Percentiles rank a stretch among this genome's conserved stretches.
phyloP scores from a whole-genome alignment of 495 filamentous ascomycete species.

The Lophiotrema nucula region DNA sequence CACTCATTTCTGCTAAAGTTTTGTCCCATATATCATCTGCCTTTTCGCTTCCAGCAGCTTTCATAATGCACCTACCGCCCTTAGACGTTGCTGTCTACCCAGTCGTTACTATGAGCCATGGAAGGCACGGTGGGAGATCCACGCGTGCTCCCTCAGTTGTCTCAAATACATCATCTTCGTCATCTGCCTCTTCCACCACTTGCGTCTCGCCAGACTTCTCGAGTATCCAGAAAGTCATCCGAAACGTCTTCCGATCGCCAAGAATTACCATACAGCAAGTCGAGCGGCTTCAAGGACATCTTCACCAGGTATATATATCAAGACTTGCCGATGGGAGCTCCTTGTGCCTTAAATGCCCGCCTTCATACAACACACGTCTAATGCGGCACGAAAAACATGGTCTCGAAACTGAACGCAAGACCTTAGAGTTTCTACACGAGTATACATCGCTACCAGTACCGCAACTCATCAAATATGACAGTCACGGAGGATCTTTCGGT shows the following conservation, averaged over 20 bases:
- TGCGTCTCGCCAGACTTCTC: constrained; percentile 31
- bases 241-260: constrained; percentile 43
- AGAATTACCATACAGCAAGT: constrained; percentile 46
- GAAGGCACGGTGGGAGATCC: constrained; percentile 19
- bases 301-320: constrained; percentile 55
- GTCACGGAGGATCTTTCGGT: constrained; percentile 42
- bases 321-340: constrained; percentile 54
- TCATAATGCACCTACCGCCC: constrained; percentile 34
- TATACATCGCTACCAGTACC: constrained; percentile 51
- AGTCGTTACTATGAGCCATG: constrained; percentile 33
- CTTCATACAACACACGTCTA: constrained; percentile 51
- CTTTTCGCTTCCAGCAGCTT: neutral
- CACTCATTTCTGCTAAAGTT: neutral
- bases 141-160: neutral
- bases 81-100: constrained; percentile 35
- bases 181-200: constrained; percentile 29
- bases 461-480: constrained; percentile 52
- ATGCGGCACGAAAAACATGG: constrained; percentile 58
- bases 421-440: constrained; percentile 50
- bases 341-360: constrained; percentile 55
- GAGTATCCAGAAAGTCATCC: constrained; percentile 47
- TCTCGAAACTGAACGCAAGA: constrained; percentile 57
- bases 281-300: constrained; percentile 48
- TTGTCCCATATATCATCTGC: too few relatives aligned
- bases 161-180: constrained; percentile 21